Conservation (phyloP, 805 yeast genomes). For the Scheffersomyces lignosus region DNA sequence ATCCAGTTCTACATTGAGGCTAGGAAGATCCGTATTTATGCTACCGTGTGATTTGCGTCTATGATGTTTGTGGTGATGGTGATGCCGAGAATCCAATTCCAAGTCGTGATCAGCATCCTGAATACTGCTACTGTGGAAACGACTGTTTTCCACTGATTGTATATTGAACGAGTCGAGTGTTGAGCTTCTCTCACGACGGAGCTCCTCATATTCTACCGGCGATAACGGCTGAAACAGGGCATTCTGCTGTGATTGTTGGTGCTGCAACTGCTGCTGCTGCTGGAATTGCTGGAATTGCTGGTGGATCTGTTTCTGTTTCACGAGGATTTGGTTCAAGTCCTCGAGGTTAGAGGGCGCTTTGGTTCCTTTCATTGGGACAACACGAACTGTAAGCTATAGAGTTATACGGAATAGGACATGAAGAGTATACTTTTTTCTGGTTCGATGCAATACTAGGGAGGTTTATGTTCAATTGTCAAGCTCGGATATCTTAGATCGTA, state of each 20-base stretch:
- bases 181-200: constrained; percentile 5
- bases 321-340: not conserved
- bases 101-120: too few relatives aligned
- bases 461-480: too few relatives aligned
- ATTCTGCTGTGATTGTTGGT: not conserved
- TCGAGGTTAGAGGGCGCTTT: not conserved
- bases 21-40: too few relatives aligned
- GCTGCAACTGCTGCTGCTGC: not conserved
- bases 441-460: too few relatives aligned
- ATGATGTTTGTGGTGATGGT: too few relatives aligned
- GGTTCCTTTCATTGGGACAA: not conserved
- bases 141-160: constrained; percentile 9
- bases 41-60: too few relatives aligned
- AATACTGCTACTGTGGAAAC: not conserved
- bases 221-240: not conserved
- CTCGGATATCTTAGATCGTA: too few relatives aligned
- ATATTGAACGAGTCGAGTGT: constrained; percentile 11
- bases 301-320: not conserved
- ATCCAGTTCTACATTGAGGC: not conserved
- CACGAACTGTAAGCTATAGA: too few relatives aligned
- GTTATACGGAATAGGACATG: too few relatives aligned
- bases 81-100: too few relatives aligned
- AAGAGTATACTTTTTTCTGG: too few relatives aligned
- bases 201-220: not conserved
- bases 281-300: not conserved